Conservation (phyloP, 352 stramenopile species). For the Globisporangium acanthophoron region DNA sequence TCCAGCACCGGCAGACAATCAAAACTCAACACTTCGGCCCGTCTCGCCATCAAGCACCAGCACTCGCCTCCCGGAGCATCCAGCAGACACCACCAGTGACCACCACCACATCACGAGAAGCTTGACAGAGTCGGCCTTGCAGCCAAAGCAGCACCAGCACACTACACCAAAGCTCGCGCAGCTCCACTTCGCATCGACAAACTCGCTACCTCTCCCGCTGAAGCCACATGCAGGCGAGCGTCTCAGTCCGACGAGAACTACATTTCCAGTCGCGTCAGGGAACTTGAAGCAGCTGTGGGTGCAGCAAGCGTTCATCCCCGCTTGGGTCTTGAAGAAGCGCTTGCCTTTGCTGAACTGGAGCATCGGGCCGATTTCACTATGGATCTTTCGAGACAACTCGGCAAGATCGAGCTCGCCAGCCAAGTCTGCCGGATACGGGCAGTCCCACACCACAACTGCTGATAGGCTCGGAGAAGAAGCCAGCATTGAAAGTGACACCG, state of each 20-base stretch:
- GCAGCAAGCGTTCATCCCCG: slow-evolving; percentile 28
- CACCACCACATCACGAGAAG: slow-evolving; percentile 32
- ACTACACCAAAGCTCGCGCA: slow-evolving; percentile 1
- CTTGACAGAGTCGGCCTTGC: slow-evolving; percentile 16
- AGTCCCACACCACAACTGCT: neutral
- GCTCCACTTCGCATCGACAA: slow-evolving; percentile 5
- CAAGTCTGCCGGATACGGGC: neutral
- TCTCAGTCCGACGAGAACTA: slow-evolving; percentile 2
- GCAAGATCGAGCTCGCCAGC: slow-evolving; percentile 1
- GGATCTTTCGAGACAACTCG: slow-evolving; percentile 26
- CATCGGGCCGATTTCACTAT: slow-evolving; percentile 35
- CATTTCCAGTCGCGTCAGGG: neutral
- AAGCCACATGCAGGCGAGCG: neutral
- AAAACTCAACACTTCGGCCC: neutral
- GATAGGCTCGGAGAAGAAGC: neutral
- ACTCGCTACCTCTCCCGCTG: neutral
- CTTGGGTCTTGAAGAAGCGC: slow-evolving; percentile 18
- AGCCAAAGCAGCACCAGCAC: neutral
- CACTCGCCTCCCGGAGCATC: slow-evolving; percentile 10
- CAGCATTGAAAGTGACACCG: neutral
- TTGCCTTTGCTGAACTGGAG: slow-evolving; percentile 59
- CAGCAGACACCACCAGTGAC: slow-evolving; percentile 14
- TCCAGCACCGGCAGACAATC: neutral
- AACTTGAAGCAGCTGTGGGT: slow-evolving; percentile 24
- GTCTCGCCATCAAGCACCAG: slow-evolving; percentile 3